A percentile compares a stretch with the other conserved stretches of the same genome.
Conservation (phyloP, 2,329 filamentous ascomycete genomes). For the Aspergillus aculeatus region DNA sequence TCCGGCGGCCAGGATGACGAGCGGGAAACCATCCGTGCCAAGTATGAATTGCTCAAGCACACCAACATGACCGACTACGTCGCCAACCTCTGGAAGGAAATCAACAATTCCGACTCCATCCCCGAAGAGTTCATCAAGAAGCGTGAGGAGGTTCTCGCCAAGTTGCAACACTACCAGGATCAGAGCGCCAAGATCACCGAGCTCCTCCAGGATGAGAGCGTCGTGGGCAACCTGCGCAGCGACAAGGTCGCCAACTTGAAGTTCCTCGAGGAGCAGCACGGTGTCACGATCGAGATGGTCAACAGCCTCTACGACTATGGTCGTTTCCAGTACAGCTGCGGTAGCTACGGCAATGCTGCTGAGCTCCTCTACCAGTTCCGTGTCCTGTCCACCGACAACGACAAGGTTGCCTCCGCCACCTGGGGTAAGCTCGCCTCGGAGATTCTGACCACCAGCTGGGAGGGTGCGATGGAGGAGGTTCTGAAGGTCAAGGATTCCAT, state of each 20-base stretch:
- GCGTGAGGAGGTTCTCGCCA: constrained; percentile 81
- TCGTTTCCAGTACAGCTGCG: constrained; percentile 96
- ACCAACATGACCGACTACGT: constrained; percentile 99
- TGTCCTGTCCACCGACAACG: constrained; percentile 95
- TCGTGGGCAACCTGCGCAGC: constrained; percentile 84
- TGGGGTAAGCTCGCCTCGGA: constrained; percentile 98
- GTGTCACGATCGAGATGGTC: constrained; percentile 92
- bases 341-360: constrained; percentile 84
- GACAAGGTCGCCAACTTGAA: constrained; percentile 99
- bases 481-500: constrained; percentile 88
- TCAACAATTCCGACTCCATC: constrained; percentile 73
- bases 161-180: constrained; percentile 79
- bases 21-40: constrained; percentile 75
- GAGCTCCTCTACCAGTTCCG: constrained; percentile 97
- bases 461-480: constrained; percentile 85
- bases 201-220: constrained; percentile 81
- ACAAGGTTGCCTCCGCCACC: constrained; percentile 91
- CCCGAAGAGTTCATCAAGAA: constrained; percentile 86
- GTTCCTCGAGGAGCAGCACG: constrained; percentile 94
- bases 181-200: constrained; percentile 86
- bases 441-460: constrained; percentile 94
- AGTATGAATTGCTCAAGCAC: constrained; percentile 90
- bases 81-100: constrained; percentile 83
- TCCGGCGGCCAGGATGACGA: constrained; percentile 72
- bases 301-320: constrained; percentile 94